These are phyloP conservation scores for Fomitiporia mediterranea DNA, from an alignment of 1,284 basidiomycete genomes.

Conservation along the genomic window DNA sequence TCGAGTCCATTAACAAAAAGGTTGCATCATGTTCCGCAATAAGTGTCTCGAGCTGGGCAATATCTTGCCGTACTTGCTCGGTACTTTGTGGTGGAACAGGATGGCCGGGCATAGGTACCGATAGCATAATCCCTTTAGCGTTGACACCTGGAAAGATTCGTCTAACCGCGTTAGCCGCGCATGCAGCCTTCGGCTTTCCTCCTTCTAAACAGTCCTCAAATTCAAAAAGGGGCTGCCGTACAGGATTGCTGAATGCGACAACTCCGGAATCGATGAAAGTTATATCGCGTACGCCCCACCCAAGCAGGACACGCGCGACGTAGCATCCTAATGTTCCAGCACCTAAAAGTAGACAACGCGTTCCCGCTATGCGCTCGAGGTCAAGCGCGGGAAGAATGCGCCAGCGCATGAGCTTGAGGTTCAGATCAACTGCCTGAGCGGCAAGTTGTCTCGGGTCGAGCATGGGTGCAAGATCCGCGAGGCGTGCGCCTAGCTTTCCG, in stretches of 20 bases:
- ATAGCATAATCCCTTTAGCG: conserved; percentile 68
- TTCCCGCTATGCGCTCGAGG: conserved; percentile 79
- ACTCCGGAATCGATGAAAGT: conserved; percentile 88
- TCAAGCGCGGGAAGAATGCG: conserved; percentile 88
- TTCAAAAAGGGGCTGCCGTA: conserved; percentile 93
- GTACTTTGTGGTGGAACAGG: conserved; percentile 65
- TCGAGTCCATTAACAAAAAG: conserved; percentile 96
- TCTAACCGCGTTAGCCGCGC: conserved; percentile 83
- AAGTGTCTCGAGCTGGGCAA: conserved; percentile 70
- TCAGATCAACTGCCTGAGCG: conserved; percentile 94
- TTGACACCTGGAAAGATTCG: conserved; percentile 94
- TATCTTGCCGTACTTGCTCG: conserved; percentile 59
- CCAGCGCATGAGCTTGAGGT: conserved; percentile 98
- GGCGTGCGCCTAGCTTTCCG: conserved; percentile 81
- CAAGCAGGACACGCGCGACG: conserved; percentile 86
- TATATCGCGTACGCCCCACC: conserved; percentile 93
- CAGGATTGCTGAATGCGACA: conserved; percentile 96
- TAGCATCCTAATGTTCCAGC: conserved; percentile 98
- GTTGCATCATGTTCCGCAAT: conserved; percentile 84
- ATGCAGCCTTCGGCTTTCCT: conserved; percentile 89
- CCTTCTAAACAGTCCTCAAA: conserved; percentile 94
- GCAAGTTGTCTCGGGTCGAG: conserved; percentile 88
- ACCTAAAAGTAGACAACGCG: conserved; percentile 83
- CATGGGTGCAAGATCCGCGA: conserved; percentile 91
- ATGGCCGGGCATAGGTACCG: conserved; percentile 97